Base-by-base conservation (phyloP, 345 rosid genomes). In the Leavenworthia alabamica region DNA sequence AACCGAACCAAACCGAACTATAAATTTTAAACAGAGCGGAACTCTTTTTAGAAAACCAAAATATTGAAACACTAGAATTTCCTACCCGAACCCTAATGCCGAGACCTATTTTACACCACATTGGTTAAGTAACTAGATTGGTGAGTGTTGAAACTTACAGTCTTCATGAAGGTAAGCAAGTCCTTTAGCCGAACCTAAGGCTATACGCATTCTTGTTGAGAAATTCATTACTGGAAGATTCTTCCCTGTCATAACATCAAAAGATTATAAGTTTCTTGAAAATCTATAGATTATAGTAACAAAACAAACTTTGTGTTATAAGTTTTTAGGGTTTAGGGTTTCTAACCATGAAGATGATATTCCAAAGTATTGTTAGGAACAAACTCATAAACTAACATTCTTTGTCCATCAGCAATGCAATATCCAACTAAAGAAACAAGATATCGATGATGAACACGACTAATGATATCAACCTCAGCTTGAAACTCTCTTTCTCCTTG, bases 131-230 rank as follows among this genome's bases (percentile, higher is more conserved):
- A 6, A 36, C 22, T 43, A 27, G 2, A 20, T 8, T 62, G 4
- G n/a, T 63, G 35, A 45, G 64, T 33, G 60, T 48, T 48, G 20
- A 66, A 56, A 24, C 90, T 77, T 74, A 89, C 97, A 93, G 60
- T 93, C 99, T 78, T 93, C 99, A 31, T 93, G 99, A 54, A 93
- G 96, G 43, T 93, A 93, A 51, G 99, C 97, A 29, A 93, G 95
- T 24, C 99, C 99, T 72, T 79, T 93, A 5, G 97, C 97, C 44
- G 99, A 77, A 14, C 97, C 99, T 56, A 84, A 35, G 0, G 97
- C 99, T 53, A 93, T 89, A 6, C 80, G 80, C 49, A 87, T 75
- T 66, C 96, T 86, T 0, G 87, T 77, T 33, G 81, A 22, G 69
- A 83, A 89, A 53, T 87, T 94, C 99, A 93, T 87, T 37, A 90